These are phyloP conservation scores for Aureobasidium sp. DNA, from an alignment of 2,329 filamentous ascomycete genomes.

Conservation along the genomic window DNA sequence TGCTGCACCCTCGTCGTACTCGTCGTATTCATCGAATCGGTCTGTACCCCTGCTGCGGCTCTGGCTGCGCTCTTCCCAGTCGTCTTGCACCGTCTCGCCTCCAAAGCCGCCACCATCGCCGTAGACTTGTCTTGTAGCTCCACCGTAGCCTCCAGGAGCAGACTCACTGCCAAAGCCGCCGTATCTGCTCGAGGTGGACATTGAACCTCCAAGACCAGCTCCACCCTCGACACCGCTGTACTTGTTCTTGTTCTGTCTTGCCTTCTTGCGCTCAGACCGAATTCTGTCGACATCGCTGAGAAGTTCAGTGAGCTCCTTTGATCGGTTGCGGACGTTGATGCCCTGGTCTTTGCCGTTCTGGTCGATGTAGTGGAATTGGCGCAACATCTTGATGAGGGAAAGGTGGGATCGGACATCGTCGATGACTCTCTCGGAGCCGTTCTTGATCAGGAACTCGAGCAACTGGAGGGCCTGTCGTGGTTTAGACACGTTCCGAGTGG, in stretches of 20 bases:
- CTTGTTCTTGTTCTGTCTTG: conserved; percentile 80
- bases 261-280: conserved; percentile 69
- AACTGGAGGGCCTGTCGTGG: conserved; percentile 62
- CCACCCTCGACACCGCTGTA: conserved; percentile 92
- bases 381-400: conserved; percentile 93
- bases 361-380: conserved; percentile 96
- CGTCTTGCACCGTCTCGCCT: conserved; percentile 54
- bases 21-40: conserved; percentile 93
- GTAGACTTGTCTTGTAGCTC: conserved; percentile 61
- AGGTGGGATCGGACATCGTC: conserved; percentile 94
- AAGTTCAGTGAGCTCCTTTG: conserved; percentile 92
- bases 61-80: conserved; percentile 57
- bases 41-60: conserved; percentile 55
- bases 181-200: conserved; percentile 54
- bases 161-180: conserved; percentile 85
- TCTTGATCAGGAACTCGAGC: conserved; percentile 94
- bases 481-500: conserved; percentile 17
- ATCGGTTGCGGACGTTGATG: conserved; percentile 91
- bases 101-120: conserved; percentile 95
- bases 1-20: conserved; percentile 69
- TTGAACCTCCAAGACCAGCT: conserved; percentile 47
- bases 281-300: conserved; percentile 86
- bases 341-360: conserved; percentile 96
- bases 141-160: conserved; percentile 25
- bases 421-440: conserved; percentile 93